phyloP scores from a whole-genome alignment of 169 alveolate genomes.

The Plasmodium sp. region DNA sequence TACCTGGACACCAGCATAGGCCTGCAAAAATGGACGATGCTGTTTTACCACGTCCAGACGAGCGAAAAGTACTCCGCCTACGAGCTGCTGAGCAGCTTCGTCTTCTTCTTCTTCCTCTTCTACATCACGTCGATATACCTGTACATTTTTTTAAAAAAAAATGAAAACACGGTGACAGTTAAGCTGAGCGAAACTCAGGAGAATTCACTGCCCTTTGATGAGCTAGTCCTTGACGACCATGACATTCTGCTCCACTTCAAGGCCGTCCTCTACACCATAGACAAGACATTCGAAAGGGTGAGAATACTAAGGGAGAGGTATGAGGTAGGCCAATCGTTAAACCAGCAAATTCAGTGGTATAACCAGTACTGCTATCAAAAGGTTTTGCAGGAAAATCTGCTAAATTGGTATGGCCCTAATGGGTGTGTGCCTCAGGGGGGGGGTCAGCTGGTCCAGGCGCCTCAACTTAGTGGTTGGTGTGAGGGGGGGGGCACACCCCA shows the following conservation, averaged over 20 bases:
- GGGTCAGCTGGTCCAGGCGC: neutral
- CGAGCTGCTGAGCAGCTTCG: neutral
- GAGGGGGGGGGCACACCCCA: neutral
- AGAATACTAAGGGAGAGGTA: constrained; percentile 18
- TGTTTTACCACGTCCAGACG: constrained; percentile 37
- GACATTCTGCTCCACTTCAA: constrained; percentile 39
- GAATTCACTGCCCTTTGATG: constrained; percentile 8
- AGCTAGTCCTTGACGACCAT: constrained; percentile 15
- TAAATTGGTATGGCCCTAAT: neutral
- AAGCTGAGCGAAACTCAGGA: neutral
- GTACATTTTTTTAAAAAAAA: constrained; percentile 46
- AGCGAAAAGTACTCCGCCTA: constrained; percentile 1
- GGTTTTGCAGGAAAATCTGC: neutral
- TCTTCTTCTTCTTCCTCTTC: constrained; percentile 35
- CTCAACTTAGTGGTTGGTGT: neutral
- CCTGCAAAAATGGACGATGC: constrained; percentile 9
- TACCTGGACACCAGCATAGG: neutral
- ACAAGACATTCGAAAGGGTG: constrained; percentile 45
- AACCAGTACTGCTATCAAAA: constrained; percentile 2
- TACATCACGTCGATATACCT: constrained; percentile 46
- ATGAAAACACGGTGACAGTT: constrained; percentile 5
- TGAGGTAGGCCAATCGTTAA: constrained; percentile 5
- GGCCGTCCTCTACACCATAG: constrained; percentile 39
- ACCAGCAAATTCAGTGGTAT: constrained; percentile 27
- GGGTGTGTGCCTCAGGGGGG: neutral